Evolutionary conservation across 2,329 filamentous ascomycete genomes (phyloP).

Genomic region (Neofusicoccum sp.): DNA sequence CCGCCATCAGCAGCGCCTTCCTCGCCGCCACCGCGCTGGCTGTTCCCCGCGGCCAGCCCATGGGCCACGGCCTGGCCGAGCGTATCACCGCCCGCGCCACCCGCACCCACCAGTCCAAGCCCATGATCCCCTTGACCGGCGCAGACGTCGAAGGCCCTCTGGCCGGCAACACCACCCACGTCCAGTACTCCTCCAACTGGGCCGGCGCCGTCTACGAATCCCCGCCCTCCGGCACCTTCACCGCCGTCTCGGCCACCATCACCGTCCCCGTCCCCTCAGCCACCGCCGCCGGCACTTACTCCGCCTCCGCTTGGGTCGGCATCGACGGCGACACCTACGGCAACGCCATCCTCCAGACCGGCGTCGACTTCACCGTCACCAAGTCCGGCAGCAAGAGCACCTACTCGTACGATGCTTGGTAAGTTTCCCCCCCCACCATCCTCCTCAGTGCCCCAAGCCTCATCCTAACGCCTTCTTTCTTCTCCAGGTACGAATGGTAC

Average conservation of each 20-base stretch:
- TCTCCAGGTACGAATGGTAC: conserved; percentile 39
- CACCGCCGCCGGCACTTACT: conserved; percentile 46
- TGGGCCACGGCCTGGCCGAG: conserved; percentile 34
- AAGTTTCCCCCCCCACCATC: neutral
- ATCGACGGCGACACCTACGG: conserved; percentile 63
- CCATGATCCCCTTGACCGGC: conserved; percentile 55
- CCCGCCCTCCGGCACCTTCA: conserved; percentile 48
- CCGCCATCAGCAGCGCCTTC: conserved; percentile 41
- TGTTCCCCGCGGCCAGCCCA: conserved; percentile 45
- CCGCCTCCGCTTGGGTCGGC: conserved; percentile 61
- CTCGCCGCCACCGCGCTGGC: conserved; percentile 48
- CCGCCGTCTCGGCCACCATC: conserved; percentile 57
- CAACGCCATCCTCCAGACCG: conserved; percentile 59
- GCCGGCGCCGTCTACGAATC: conserved; percentile 58
- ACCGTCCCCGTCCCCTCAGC: conserved; percentile 54
- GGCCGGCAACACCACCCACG: conserved; percentile 53
- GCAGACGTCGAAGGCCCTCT: conserved; percentile 56
- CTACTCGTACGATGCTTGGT: conserved; percentile 57
- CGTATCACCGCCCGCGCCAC: conserved; percentile 34
- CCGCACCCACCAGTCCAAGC: conserved; percentile 19
- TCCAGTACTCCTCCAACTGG: conserved; percentile 54
- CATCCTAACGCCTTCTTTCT: neutral
- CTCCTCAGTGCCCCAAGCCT: neutral
- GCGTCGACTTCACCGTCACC: conserved; percentile 56
- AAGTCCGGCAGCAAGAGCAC: conserved; percentile 33